phyloP scores from a whole-genome alignment of 352 stramenopile genomes.

The Phytophthora sp. region DNA sequence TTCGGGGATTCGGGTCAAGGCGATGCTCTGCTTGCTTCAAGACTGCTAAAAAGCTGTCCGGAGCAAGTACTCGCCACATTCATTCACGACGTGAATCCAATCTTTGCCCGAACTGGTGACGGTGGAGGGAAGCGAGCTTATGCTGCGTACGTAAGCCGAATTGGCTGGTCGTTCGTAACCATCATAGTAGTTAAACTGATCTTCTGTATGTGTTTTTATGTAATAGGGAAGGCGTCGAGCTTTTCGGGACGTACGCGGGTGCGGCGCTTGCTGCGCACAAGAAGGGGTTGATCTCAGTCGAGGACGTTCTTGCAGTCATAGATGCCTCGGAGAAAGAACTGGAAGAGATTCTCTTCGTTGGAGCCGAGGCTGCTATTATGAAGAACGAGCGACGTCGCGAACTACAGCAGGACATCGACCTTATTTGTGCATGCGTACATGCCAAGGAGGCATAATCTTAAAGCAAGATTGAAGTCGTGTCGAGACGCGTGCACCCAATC shows the following conservation, averaged over 20 bases:
- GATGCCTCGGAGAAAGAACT: slow-evolving; percentile 53
- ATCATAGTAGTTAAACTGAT: neutral
- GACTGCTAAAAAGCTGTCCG: slow-evolving; percentile 58
- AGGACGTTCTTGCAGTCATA: slow-evolving; percentile 60
- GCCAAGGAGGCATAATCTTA: slow-evolving; percentile 13
- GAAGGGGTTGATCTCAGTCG: slow-evolving; percentile 59
- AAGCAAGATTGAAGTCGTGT: neutral
- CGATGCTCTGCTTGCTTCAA: slow-evolving; percentile 74
- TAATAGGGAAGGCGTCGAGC: slow-evolving; percentile 69
- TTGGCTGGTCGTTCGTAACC: neutral
- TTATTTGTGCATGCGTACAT: slow-evolving; percentile 29
- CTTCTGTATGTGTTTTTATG: slow-evolving; percentile 1
- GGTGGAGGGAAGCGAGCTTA: slow-evolving; percentile 66
- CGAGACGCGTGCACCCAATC: slow-evolving; percentile 30
- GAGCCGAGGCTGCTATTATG: slow-evolving; percentile 36
- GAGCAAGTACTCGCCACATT: slow-evolving; percentile 74
- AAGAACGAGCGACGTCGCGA: slow-evolving; percentile 53
- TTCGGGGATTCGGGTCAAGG: slow-evolving; percentile 86
- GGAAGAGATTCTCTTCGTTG: slow-evolving; percentile 52
- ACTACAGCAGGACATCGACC: slow-evolving; percentile 48
- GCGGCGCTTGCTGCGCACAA: slow-evolving; percentile 61
- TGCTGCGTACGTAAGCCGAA: slow-evolving; percentile 54
- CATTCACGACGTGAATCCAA: slow-evolving; percentile 82
- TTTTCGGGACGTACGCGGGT: slow-evolving; percentile 77
- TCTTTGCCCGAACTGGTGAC: slow-evolving; percentile 62